These are phyloP conservation scores for Syzygium malaccense DNA, from an alignment of 441 rosid genomes.

Conservation along the genomic window DNA sequence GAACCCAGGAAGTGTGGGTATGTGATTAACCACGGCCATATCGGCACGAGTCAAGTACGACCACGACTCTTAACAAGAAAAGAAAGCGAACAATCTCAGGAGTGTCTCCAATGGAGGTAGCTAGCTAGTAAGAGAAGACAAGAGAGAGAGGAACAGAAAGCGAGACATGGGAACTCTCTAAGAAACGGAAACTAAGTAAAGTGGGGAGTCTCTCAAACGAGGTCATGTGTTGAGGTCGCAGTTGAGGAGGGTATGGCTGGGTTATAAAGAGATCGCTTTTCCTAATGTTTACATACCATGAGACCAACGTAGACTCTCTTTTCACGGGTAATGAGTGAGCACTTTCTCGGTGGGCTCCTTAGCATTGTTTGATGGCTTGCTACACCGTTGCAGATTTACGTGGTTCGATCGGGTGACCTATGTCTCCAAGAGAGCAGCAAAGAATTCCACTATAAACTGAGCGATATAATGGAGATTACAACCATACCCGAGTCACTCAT, in stretches of 20 bases:
- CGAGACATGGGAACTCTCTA: neutral
- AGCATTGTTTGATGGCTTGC: neutral
- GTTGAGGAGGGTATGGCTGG: neutral
- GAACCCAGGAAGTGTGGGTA: neutral
- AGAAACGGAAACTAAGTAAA: neutral
- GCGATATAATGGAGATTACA: too few species aligned
- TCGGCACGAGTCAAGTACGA: neutral
- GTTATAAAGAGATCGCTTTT: neutral
- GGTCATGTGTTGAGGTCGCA: neutral
- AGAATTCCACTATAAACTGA: too few species aligned
- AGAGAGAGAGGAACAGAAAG: neutral
- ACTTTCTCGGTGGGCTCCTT: neutral
- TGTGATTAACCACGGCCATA: neutral
- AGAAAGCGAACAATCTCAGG: neutral
- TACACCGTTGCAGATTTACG: too few species aligned
- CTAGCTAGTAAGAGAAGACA: neutral
- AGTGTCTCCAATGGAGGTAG: neutral
- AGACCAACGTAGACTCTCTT: neutral
- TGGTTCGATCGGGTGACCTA: too few species aligned
- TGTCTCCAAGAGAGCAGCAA: too few species aligned
- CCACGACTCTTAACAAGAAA: neutral
- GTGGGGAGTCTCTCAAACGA: neutral
- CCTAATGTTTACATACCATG: neutral
- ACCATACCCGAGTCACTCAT: too few species aligned
- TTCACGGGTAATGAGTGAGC: neutral